These are phyloP conservation scores for Brasilioporus rufonigricans DNA, from an alignment of 768 basidiomycete genomes.

Conservation along the genomic window DNA sequence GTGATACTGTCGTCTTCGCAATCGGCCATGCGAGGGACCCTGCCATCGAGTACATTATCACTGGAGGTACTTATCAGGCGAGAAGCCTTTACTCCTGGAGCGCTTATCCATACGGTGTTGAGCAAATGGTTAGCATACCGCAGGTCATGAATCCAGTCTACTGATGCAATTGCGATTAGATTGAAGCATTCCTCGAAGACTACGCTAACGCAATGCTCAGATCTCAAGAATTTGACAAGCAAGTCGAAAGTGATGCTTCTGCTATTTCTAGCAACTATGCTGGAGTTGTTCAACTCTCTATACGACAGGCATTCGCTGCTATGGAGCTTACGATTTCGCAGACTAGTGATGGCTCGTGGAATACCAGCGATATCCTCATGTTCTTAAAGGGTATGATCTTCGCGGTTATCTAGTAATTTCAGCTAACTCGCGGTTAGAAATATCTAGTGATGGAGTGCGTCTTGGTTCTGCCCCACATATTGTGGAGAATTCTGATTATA, in stretches of 20 bases:
- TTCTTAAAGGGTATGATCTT: conserved; percentile 51
- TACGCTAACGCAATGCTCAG: conserved; percentile 42
- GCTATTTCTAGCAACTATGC: conserved; percentile 52
- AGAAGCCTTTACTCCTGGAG: conserved; percentile 48
- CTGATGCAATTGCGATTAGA: conserved; percentile 32
- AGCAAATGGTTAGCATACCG: conserved; percentile 31
- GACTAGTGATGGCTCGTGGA: conserved; percentile 45
- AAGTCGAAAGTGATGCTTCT: conserved; percentile 45
- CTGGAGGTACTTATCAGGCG: conserved; percentile 37
- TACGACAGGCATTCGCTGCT: conserved; percentile 52
- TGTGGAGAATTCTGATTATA: neutral
- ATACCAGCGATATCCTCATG: conserved; percentile 48
- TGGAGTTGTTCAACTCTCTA: conserved; percentile 47
- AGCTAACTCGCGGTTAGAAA: conserved; percentile 37
- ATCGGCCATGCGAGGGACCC: conserved; percentile 53
- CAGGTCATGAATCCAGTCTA: neutral
- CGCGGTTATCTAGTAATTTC: neutral
- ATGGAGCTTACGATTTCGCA: conserved; percentile 55
- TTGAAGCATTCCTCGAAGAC: conserved; percentile 43
- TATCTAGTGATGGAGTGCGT: conserved; percentile 57
- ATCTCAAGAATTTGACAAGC: conserved; percentile 45
- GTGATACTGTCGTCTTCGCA: conserved; percentile 41
- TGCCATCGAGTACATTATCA: conserved; percentile 43
- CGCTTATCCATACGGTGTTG: conserved; percentile 34
- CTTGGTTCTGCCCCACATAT: conserved; percentile 21